phyloP scores from a whole-genome alignment of 2,329 filamentous ascomycete genomes.

The Lachnellula arida region DNA sequence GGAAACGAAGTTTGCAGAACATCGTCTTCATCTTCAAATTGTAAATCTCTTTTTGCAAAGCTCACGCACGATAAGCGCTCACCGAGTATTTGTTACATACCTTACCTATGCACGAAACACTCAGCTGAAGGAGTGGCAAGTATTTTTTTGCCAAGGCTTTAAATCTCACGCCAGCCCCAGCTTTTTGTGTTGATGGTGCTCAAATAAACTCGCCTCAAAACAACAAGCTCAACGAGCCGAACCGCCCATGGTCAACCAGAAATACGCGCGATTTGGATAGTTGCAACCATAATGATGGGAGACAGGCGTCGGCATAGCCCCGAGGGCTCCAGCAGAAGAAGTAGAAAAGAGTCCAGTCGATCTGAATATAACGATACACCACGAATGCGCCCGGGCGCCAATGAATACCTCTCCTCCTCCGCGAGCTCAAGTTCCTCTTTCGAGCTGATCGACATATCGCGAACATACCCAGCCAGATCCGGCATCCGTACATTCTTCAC shows the following conservation, averaged over 20 bases:
- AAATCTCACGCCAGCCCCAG: not conserved
- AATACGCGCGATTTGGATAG: constrained; percentile 4
- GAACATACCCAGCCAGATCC: constrained; percentile 43
- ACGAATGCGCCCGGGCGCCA: constrained; percentile 17
- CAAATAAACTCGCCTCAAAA: constrained; percentile 15
- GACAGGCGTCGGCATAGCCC: constrained; percentile 25
- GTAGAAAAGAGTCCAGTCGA: constrained; percentile 7
- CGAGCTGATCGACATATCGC: constrained; percentile 58
- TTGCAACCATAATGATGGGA: constrained; percentile 24
- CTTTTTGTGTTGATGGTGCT: not conserved
- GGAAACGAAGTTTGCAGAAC: not conserved
- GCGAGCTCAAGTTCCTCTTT: constrained; percentile 42
- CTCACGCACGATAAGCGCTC: not conserved
- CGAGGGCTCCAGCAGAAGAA: constrained; percentile 15
- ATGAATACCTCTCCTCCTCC: constrained; percentile 18
- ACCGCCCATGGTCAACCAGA: constrained; percentile 4
- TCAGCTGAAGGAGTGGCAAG: not conserved
- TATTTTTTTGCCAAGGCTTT: not conserved
- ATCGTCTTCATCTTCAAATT: not conserved
- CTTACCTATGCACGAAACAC: not conserved
- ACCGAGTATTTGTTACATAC: not conserved
- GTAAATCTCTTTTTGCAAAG: not conserved
- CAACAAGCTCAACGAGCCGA: constrained; percentile 24
- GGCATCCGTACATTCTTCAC: constrained; percentile 60
- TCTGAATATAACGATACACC: constrained; percentile 17